phyloP scores from a whole-genome alignment of 1,139 yeast genomes.

The Scheffersomyces illinoinensis region DNA sequence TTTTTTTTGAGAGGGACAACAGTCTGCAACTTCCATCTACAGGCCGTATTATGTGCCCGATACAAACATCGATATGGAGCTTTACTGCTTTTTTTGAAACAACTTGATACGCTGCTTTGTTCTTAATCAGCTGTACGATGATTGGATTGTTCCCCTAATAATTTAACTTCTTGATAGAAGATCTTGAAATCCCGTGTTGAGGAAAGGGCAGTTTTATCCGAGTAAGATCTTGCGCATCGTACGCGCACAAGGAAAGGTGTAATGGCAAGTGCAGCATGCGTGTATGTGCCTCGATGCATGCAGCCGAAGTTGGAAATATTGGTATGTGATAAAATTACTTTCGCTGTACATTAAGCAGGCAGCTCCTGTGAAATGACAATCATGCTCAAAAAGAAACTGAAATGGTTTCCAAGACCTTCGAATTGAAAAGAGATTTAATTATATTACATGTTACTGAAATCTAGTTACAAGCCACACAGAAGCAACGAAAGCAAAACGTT shows the following conservation, averaged over 20 bases:
- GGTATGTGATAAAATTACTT: neutral
- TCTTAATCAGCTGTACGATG: neutral
- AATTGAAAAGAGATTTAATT: neutral
- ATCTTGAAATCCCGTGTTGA: neutral
- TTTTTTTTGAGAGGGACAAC: neutral
- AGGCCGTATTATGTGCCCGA: neutral
- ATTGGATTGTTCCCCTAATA: neutral
- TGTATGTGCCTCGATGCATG: neutral
- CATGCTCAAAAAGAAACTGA: neutral
- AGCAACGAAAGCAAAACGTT: too few species aligned
- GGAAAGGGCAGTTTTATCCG: neutral
- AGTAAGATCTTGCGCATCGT: neutral
- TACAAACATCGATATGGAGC: neutral
- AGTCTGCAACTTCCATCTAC: neutral
- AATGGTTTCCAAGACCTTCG: neutral
- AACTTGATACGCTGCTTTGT: neutral
- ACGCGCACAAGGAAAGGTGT: neutral
- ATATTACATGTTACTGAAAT: too few species aligned
- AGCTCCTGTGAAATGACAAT: neutral
- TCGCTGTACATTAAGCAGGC: neutral
- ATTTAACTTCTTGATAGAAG: neutral
- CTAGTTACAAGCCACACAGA: neutral
- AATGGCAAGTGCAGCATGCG: neutral
- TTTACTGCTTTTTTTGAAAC: neutral
- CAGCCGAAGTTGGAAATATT: neutral